Conservation (phyloP, 805 yeast genomes). For the Kazachstania kunashirensis region DNA sequence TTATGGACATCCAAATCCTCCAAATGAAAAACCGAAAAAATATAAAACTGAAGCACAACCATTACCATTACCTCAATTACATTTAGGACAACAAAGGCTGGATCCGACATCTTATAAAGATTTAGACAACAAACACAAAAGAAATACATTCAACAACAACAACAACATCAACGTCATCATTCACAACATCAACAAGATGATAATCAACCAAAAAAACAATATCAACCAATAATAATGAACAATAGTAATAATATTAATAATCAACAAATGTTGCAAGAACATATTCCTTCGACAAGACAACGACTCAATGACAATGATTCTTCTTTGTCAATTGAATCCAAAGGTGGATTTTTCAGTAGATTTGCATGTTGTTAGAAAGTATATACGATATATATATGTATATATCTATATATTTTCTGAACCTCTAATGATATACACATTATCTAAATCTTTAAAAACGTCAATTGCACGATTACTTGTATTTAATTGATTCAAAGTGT, state of each 20-base stretch:
- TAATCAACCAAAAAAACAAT: slow-evolving; percentile 9
- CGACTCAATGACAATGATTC: slow-evolving; percentile 5
- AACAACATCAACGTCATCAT: slow-evolving; percentile 10
- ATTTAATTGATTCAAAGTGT: slow-evolving; percentile 6
- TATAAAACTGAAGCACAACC: slow-evolving; percentile 5
- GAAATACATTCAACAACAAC: slow-evolving; percentile 28
- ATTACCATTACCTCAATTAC: slow-evolving; percentile 20
- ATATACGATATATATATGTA: neutral
- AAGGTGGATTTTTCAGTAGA: slow-evolving; percentile 28
- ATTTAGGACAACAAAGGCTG: slow-evolving; percentile 24
- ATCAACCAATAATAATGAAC: slow-evolving; percentile 9
- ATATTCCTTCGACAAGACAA: slow-evolving; percentile 1
- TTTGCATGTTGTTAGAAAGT: slow-evolving; percentile 28
- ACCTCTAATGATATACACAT: slow-evolving; percentile 24
- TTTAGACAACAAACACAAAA: slow-evolving; percentile 31
- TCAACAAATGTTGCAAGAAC: neutral
- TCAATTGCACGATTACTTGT: slow-evolving; percentile 14
- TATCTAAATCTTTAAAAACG: slow-evolving; percentile 16
- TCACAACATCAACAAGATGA: slow-evolving; percentile 3
- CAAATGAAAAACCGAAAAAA: slow-evolving; percentile 35
- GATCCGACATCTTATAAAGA: slow-evolving; percentile 36
- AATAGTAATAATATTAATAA: slow-evolving; percentile 5
- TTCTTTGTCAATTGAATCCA: slow-evolving; percentile 14
- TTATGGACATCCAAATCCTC: slow-evolving; percentile 90
- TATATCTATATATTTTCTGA: slow-evolving; percentile 3